Conservation (phyloP, 1,284 basidiomycete species). For the Cystobasidium pallidum region DNA sequence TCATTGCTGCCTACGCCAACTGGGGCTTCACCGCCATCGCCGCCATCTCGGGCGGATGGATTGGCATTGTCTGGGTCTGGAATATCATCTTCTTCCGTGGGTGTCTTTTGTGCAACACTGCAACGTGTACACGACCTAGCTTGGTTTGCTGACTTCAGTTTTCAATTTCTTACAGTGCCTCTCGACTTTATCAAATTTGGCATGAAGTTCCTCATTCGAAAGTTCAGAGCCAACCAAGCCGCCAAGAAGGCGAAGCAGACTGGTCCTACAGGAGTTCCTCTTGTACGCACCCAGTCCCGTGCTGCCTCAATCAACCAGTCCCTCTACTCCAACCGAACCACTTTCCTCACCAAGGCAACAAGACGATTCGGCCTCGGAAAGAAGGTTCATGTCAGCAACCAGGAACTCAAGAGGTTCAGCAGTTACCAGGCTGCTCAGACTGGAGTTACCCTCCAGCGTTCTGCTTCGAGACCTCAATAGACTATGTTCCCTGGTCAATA, state of each 20-base stretch:
- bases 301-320: slow-evolving; percentile 90
- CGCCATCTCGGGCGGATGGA: slow-evolving; percentile 84
- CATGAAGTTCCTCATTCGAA: slow-evolving; percentile 89
- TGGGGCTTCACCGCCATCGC: slow-evolving; percentile 71
- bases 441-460: slow-evolving; percentile 39
- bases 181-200: slow-evolving; percentile 94
- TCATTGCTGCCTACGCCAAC: slow-evolving; percentile 89
- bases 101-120: no score
- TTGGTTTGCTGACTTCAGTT: background rate
- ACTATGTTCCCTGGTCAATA: no score
- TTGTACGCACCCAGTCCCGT: slow-evolving; percentile 82
- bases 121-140: background rate
- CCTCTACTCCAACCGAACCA: slow-evolving; percentile 88
- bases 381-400: slow-evolving; percentile 65
- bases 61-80: slow-evolving; percentile 80
- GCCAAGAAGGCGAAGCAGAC: slow-evolving; percentile 60
- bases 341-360: slow-evolving; percentile 82
- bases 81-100: slow-evolving; percentile 49
- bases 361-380: slow-evolving; percentile 73
- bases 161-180: slow-evolving; percentile 71
- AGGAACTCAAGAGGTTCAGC: slow-evolving; percentile 60
- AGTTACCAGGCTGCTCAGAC: slow-evolving; percentile 42
- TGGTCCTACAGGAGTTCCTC: slow-evolving; percentile 68
- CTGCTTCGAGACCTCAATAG: slow-evolving; percentile 43
- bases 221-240: slow-evolving; percentile 66